Percentiles rank a stretch among this genome's conserved stretches.
phyloP scores from a whole-genome alignment of 2,329 filamentous ascomycete genomes.

The Aspergillus floridensis region DNA sequence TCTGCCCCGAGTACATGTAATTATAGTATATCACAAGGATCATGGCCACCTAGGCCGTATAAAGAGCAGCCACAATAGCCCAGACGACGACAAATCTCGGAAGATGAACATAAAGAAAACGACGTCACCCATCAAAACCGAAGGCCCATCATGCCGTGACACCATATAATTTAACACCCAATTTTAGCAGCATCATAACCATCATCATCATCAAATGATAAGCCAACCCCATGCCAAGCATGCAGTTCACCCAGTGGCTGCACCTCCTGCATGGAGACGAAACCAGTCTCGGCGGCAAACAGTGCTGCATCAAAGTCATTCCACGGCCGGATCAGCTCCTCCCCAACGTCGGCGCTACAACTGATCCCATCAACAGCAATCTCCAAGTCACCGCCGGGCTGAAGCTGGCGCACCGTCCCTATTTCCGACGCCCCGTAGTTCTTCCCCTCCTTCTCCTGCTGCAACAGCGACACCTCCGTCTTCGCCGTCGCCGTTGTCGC shows the following conservation, averaged over 20 bases:
- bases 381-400: neutral
- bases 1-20: too few species aligned
- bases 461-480: neutral
- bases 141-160: neutral
- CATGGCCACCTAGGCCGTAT: too few species aligned
- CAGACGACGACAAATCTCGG: neutral
- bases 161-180: neutral
- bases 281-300: constrained; percentile 28
- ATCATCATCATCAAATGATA: neutral
- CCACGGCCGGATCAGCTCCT: constrained; percentile 20
- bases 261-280: constrained; percentile 7
- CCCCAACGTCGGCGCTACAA: neutral
- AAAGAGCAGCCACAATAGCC: neutral
- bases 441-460: neutral
- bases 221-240: neutral
- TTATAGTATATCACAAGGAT: too few species aligned
- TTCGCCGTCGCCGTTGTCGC: neutral
- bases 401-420: neutral
- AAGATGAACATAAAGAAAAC: neutral
- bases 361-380: neutral
- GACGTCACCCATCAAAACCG: neutral
- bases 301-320: constrained; percentile 38
- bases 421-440: neutral
- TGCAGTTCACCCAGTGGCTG: constrained; percentile 9
- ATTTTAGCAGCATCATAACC: neutral